Evolutionary conservation across 78 protist genomes (phyloP).

Genomic region (Speleostelium caveatum): DNA sequence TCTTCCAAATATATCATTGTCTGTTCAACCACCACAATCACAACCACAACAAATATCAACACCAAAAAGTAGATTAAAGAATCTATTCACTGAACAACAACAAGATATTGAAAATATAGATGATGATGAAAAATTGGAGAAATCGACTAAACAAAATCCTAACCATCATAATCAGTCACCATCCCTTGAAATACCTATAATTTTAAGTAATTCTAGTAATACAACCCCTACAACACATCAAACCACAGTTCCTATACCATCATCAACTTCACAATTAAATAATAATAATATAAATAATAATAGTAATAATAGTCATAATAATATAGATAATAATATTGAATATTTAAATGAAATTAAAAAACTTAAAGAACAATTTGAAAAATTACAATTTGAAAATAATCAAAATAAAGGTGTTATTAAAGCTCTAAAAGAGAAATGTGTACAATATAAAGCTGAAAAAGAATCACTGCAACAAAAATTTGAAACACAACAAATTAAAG

Average conservation of each 20-base stretch:
- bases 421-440: constrained; percentile 7
- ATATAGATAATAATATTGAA: neutral
- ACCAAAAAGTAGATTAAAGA: constrained; percentile 23
- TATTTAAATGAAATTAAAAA: neutral
- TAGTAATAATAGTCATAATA: neutral
- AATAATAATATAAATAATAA: neutral
- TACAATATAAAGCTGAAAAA: constrained; percentile 24
- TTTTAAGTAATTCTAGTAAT: neutral
- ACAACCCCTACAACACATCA: neutral
- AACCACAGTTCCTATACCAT: neutral
- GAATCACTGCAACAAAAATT: constrained; percentile 18
- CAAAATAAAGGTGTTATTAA: constrained; percentile 24
- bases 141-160: constrained; percentile 1
- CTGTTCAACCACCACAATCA: no score
- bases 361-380: constrained; percentile 18
- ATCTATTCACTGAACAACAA: constrained; percentile 23
- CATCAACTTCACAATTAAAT: constrained; percentile 6
- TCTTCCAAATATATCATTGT: no score
- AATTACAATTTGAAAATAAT: constrained; percentile 27
- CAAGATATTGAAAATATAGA: neutral
- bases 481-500: constrained; percentile 27
- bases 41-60: neutral
- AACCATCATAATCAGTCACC: neutral
- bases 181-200: neutral
- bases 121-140: constrained; percentile 20